phyloP scores from a whole-genome alignment of 352 stramenopile species.

The Thalassiosira mediterranea region DNA sequence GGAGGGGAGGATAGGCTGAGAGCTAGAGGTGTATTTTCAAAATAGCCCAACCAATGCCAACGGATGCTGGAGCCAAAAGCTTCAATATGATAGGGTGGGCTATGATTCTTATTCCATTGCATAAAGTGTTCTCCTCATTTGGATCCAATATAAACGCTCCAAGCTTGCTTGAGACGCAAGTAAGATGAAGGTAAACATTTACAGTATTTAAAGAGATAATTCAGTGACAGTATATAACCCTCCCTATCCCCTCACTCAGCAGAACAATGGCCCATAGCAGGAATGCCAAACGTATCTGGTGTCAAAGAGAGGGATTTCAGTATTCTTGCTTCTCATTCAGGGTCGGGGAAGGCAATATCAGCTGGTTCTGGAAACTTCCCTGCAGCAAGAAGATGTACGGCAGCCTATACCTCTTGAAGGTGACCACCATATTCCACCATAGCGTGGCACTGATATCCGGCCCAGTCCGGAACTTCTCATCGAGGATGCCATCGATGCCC shows the following conservation, averaged over 20 bases:
- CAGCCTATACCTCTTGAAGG: constrained; percentile 69
- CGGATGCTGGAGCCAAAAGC: no score
- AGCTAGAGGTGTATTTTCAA: no score
- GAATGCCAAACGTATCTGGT: no score
- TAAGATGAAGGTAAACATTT: constrained; percentile 92
- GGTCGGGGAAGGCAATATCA: neutral
- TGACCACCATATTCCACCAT: constrained; percentile 84
- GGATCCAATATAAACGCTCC: constrained; percentile 68
- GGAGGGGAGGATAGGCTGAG: no score
- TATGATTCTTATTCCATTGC: no score
- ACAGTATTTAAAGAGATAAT: constrained; percentile 84
- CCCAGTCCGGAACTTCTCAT: constrained; percentile 69
- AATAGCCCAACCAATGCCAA: constrained; percentile 6
- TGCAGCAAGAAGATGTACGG: constrained; percentile 82
- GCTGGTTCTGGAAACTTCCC: constrained; percentile 58
- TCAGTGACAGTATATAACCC: constrained; percentile 56
- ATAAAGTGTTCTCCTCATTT: constrained; percentile 53
- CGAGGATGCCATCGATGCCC: constrained; percentile 64
- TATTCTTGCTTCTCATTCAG: no score
- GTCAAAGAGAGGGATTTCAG: no score
- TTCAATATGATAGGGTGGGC: no score
- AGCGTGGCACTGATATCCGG: constrained; percentile 71
- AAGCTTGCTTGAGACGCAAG: constrained; percentile 80
- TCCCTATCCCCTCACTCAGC: no score
- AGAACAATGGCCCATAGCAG: no score